Percentiles rank a stretch among this genome's conserved stretches.
Evolutionary conservation across 2,329 filamentous ascomycete species (phyloP).

Genomic region (Claviceps fusiformis): DNA sequence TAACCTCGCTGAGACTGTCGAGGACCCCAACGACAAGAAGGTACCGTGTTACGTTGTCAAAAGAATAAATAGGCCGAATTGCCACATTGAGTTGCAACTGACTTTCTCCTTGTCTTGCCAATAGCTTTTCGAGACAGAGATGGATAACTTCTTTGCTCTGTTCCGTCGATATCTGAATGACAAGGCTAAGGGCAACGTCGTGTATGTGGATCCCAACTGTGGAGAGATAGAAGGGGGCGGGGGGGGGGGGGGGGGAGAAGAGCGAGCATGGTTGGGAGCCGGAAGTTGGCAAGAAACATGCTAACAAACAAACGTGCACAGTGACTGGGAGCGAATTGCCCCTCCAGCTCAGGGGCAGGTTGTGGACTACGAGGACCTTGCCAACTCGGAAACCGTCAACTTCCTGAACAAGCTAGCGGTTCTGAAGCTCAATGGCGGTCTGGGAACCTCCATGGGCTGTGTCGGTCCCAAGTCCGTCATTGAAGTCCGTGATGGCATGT

Average conservation of each 20-base stretch:
- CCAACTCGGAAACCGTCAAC: conserved; percentile 78
- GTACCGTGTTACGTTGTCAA: conserved; percentile 32
- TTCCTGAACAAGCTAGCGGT: conserved; percentile 97
- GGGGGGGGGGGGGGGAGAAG: background rate
- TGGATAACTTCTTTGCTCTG: conserved; percentile 99
- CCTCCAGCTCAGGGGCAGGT: conserved; percentile 90
- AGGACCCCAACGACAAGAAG: conserved; percentile 72
- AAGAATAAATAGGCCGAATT: background rate
- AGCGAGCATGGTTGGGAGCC: no score
- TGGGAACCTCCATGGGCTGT: conserved; percentile 98
- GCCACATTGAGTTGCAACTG: background rate
- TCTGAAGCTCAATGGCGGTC: conserved; percentile 97
- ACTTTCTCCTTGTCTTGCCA: conserved; percentile 2
- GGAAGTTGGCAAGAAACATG: background rate
- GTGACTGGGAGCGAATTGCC: conserved; percentile 92
- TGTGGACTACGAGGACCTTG: conserved; percentile 82
- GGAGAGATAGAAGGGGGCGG: background rate
- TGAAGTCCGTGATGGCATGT: conserved; percentile 99
- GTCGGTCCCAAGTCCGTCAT: conserved; percentile 99
- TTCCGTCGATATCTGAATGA: conserved; percentile 98
- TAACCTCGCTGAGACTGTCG: conserved; percentile 77
- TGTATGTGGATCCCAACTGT: conserved; percentile 35
- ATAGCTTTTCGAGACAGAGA: conserved; percentile 92
- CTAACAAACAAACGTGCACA: conserved; percentile 21
- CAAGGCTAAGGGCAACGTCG: conserved; percentile 92